Evolutionary conservation across 805 yeast genomes (phyloP).

Genomic region (Candida vaughaniae): DNA sequence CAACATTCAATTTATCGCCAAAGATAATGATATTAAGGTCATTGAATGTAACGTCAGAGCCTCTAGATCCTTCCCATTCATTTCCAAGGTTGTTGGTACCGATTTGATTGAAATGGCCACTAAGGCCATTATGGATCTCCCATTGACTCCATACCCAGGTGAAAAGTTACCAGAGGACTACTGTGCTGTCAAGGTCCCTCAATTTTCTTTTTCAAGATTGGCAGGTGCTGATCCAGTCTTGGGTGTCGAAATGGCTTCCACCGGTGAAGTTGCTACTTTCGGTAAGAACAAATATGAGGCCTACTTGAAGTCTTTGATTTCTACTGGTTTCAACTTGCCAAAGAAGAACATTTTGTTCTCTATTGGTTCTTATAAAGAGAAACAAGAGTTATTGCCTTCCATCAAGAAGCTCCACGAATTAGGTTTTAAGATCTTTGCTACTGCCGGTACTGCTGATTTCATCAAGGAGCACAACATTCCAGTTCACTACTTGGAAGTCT

Average conservation of each 20-base stretch:
- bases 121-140: constrained; percentile 80
- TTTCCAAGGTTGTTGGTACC: constrained; percentile 91
- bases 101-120: constrained; percentile 96
- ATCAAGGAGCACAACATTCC: constrained; percentile 93
- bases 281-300: constrained; percentile 98
- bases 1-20: constrained; percentile 91
- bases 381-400: constrained; percentile 87
- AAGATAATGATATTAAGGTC: constrained; percentile 73
- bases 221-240: constrained; percentile 99
- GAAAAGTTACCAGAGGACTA: constrained; percentile 87
- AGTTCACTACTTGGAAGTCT: constrained; percentile 89
- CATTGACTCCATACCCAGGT: constrained; percentile 87
- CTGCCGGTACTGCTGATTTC: constrained; percentile 99
- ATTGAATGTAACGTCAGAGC: constrained; percentile 99
- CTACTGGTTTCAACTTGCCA: constrained; percentile 94
- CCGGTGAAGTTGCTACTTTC: constrained; percentile 97
- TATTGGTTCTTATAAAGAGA: constrained; percentile 95
- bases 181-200: constrained; percentile 87
- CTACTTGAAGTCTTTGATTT: constrained; percentile 86
- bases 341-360: constrained; percentile 92
- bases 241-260: constrained; percentile 99
- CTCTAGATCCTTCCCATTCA: constrained; percentile 98
- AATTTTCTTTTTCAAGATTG: constrained; percentile 95
- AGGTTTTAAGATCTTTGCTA: constrained; percentile 91
- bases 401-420: constrained; percentile 75